Evolutionary conservation across 1,284 basidiomycete genomes (phyloP).

Genomic region (Stygiomarasmius scandens): DNA sequence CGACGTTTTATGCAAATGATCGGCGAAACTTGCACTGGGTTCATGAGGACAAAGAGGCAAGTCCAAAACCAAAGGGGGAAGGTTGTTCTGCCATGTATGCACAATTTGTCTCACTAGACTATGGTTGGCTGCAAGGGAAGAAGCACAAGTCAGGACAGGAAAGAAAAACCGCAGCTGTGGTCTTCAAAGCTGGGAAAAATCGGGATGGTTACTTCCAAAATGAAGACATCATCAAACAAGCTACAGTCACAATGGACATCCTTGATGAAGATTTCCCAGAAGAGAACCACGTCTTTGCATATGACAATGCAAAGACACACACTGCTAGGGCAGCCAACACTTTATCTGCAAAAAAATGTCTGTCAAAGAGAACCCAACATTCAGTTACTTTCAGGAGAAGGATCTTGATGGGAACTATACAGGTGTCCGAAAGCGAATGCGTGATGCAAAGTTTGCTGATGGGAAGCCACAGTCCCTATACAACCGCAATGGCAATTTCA

Average conservation of each 20-base stretch:
- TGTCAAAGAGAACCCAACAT: not conserved
- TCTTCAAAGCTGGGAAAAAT: slow-evolving; percentile 27
- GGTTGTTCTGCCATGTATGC: slow-evolving; percentile 27
- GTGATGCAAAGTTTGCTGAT: not conserved
- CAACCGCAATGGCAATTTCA: not conserved
- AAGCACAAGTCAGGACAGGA: not conserved
- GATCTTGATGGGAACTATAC: not conserved
- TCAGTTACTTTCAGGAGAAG: not conserved
- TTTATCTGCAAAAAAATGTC: slow-evolving; percentile 26
- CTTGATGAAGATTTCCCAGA: slow-evolving; percentile 16
- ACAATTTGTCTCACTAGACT: slow-evolving; percentile 26
- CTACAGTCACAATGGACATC: slow-evolving; percentile 16
- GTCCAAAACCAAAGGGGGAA: slow-evolving; percentile 25
- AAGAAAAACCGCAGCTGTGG: slow-evolving; percentile 10
- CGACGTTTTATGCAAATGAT: slow-evolving; percentile 32
- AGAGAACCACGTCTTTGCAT: slow-evolving; percentile 24
- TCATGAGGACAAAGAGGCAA: slow-evolving; percentile 12
- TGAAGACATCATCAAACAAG: slow-evolving; percentile 24
- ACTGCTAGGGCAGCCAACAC: slow-evolving; percentile 24
- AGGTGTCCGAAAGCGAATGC: not conserved
- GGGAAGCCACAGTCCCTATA: not conserved
- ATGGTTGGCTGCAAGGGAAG: slow-evolving; percentile 11
- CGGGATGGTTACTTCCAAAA: slow-evolving; percentile 28
- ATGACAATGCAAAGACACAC: slow-evolving; percentile 30
- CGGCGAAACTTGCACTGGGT: slow-evolving; percentile 25